Percentiles rank a stretch among this genome's conserved stretches.
phyloP scores from a whole-genome alignment of 306 rosid species.

The Delonix regia region DNA sequence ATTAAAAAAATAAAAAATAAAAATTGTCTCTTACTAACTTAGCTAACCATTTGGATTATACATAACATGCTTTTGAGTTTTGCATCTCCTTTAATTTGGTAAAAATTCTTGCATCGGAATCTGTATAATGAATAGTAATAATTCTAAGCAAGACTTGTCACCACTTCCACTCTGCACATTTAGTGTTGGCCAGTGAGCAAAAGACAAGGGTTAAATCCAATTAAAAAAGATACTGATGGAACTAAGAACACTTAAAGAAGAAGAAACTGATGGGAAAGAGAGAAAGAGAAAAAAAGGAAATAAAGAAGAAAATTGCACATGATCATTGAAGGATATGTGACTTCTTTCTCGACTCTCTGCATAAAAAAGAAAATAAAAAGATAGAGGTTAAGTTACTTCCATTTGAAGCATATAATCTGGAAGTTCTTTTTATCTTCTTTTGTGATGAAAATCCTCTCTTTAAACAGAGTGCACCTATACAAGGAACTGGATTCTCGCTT shows the following conservation, averaged over 20 bases:
- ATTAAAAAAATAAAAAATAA: too few species aligned
- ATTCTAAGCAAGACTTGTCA: neutral
- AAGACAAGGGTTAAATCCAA: neutral
- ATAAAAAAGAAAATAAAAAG: conserved; percentile 29
- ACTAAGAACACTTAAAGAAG: conserved; percentile 17
- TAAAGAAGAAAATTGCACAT: conserved; percentile 10
- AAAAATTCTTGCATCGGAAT: neutral
- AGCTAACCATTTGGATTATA: too few species aligned
- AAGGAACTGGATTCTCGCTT: conserved; percentile 41
- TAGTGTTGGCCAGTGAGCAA: neutral
- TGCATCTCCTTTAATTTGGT: neutral
- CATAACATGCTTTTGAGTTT: neutral
- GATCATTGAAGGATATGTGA: conserved; percentile 20
- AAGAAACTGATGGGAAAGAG: neutral
- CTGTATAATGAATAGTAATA: neutral
- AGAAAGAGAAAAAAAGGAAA: conserved; percentile 28
- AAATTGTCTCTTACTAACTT: too few species aligned
- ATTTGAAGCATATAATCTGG: conserved; percentile 57
- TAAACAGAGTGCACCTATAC: conserved; percentile 40
- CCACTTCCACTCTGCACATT: neutral
- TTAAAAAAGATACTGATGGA: neutral
- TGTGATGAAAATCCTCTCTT: conserved; percentile 1
- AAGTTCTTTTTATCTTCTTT: conserved; percentile 4
- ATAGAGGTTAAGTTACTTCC: conserved; percentile 49
- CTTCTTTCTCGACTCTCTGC: conserved; percentile 28